Evolutionary conservation across 2,329 filamentous ascomycete genomes (phyloP).

Genomic region (Fusarium albidum): DNA sequence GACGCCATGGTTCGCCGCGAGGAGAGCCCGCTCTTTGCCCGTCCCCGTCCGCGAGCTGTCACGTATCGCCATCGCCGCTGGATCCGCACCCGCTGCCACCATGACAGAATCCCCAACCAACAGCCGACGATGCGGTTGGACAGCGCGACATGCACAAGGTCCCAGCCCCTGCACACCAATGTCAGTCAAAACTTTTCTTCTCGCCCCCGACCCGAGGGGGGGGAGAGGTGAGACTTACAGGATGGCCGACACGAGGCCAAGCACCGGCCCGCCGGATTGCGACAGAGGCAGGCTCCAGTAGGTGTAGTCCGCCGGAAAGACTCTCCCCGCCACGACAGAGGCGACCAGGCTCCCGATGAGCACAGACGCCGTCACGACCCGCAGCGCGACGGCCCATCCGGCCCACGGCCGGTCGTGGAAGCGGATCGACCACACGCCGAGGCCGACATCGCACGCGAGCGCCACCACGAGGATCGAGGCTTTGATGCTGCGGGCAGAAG

Average conservation of each 20-base stretch:
- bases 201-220: background rate
- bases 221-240: constrained; percentile 38
- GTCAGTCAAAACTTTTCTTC: constrained; percentile 13
- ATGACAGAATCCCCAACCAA: constrained; percentile 31
- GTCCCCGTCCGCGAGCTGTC: constrained; percentile 6
- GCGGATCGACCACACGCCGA: constrained; percentile 47
- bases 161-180: constrained; percentile 28
- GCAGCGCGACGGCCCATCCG: constrained; percentile 43
- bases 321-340: constrained; percentile 46
- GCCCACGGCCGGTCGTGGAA: constrained; percentile 43
- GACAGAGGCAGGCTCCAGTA: constrained; percentile 47
- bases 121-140: constrained; percentile 32
- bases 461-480: constrained; percentile 44
- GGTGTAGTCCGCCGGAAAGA: constrained; percentile 47
- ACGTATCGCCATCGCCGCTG: constrained; percentile 16
- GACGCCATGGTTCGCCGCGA: constrained; percentile 21
- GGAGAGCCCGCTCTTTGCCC: constrained; percentile 24
- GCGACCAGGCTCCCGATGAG: constrained; percentile 48
- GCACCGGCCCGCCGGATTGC: constrained; percentile 43
- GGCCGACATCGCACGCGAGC: constrained; percentile 45
- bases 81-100: constrained; percentile 31
- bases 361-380: constrained; percentile 42
- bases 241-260: constrained; percentile 48
- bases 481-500: constrained; percentile 20
- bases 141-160: constrained; percentile 34